phyloP scores from a whole-genome alignment of 2,329 filamentous ascomycete species.

The Penicillium sp. region DNA sequence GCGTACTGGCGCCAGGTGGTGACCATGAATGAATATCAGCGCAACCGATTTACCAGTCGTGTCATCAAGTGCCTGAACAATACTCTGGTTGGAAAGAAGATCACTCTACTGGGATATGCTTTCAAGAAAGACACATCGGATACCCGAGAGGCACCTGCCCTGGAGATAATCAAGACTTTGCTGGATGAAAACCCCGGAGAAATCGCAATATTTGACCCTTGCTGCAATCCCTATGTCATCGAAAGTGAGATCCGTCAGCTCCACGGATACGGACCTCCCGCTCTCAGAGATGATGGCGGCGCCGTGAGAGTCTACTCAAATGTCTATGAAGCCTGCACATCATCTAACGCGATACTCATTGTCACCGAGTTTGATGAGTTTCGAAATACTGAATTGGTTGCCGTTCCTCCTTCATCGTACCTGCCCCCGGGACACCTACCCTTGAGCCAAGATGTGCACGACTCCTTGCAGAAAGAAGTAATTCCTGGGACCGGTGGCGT shows the following conservation, averaged over 20 bases:
- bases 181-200: slow-evolving; percentile 16
- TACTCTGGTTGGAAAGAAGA: slow-evolving; percentile 67
- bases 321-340: slow-evolving; percentile 14
- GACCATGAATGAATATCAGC: slow-evolving; percentile 73
- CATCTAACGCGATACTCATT: slow-evolving; percentile 16
- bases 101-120: slow-evolving; percentile 71
- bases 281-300: slow-evolving; percentile 18
- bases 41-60: slow-evolving; percentile 64
- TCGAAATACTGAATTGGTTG: slow-evolving; percentile 3
- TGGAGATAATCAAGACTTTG: slow-evolving; percentile 16
- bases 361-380: slow-evolving; percentile 22
- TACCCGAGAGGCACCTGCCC: slow-evolving; percentile 65
- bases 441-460: not conserved
- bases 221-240: slow-evolving; percentile 10
- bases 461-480: not conserved
- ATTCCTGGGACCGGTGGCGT: not conserved
- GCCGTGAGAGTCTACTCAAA: slow-evolving; percentile 17
- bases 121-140: slow-evolving; percentile 80
- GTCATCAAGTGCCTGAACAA: slow-evolving; percentile 67
- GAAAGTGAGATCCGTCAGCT: slow-evolving; percentile 12
- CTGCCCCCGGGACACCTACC: not conserved
- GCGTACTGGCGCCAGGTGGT: slow-evolving; percentile 73
- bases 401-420: not conserved
- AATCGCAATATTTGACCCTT: slow-evolving; percentile 19
- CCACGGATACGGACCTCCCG: slow-evolving; percentile 9